Evolutionary conservation across 2,329 filamentous ascomycete genomes (phyloP), one percentile per base, ranked within the genome.

Genomic region (Chrysoporthe austroafricana): DNA sequence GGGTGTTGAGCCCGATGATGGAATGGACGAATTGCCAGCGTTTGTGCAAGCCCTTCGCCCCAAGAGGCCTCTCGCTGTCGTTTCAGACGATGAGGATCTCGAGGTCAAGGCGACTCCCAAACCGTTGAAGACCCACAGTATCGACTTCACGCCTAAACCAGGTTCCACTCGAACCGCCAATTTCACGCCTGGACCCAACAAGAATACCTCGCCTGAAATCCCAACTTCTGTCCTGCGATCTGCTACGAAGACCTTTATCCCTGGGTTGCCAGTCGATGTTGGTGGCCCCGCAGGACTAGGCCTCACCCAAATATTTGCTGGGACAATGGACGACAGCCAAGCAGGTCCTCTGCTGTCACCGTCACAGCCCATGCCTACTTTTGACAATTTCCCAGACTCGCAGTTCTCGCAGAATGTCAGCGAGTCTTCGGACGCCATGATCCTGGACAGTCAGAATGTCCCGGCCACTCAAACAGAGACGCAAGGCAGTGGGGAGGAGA

Each of bases 241-340:
- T 4, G 88, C 88, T 2, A 89, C 85, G 68, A 91, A 91, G 78
- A 85, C 82, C 0, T 90, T 91, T 72, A 91, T 93, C 67, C 91
- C 90, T 3, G 90, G 89, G 1, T 79, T 93, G 26, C 86, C 89
- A 2, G 83, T 90, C 4, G 78, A 83, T 7, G 73, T 74, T 9
- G 79, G 79, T 32, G 86, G 84, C 0, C 83, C 87, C 32, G 88
- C 87, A 46, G 88, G 88, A 2, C 80, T 97, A 54, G 91, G 93
- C 11, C 84, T 97, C 57, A 96, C 93, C 0, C 94, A 97, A 74
- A 95, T 96, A 70, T 97, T 97, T 76, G 92, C 91, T 5, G 93
- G 93, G 14, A 97, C 94, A 0, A 91, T 97, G 88, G 93, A 92
- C 60, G 88, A 82, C 76, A 88, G 84, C 72, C 85, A 88, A 72